These are phyloP conservation scores for Fusarium sororula DNA, from an alignment of 2,329 filamentous ascomycete genomes.

Conservation along the genomic window DNA sequence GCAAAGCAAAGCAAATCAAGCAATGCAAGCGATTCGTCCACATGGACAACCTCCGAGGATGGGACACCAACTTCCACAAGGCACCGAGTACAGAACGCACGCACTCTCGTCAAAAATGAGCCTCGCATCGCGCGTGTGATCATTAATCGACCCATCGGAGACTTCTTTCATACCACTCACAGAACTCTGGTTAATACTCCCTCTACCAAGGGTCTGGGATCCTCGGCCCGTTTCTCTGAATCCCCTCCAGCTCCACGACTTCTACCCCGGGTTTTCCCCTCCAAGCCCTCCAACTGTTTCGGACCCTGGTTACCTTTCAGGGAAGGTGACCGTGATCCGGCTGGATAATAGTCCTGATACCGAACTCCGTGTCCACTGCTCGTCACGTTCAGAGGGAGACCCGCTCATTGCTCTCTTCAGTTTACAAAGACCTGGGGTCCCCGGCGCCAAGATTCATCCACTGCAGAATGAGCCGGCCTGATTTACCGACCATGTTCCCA, in stretches of 20 bases:
- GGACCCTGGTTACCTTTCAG: conserved; percentile 27
- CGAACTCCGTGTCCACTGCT: background rate
- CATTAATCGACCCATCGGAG: conserved; percentile 35
- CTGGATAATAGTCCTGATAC: conserved; percentile 12
- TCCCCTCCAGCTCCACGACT: conserved; percentile 28
- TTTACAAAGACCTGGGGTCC: conserved; percentile 3
- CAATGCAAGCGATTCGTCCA: conserved; percentile 22
- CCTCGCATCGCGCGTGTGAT: conserved; percentile 31
- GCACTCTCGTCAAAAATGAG: conserved; percentile 4
- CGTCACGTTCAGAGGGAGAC: background rate
- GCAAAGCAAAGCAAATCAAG: background rate
- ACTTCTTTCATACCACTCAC: conserved; percentile 28
- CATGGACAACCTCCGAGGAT: conserved; percentile 25
- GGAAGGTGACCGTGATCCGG: conserved; percentile 28
- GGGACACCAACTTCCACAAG: background rate
- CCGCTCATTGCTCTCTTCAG: background rate
- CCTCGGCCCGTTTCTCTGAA: conserved; percentile 39
- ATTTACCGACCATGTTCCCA: conserved; percentile 15
- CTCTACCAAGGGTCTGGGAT: conserved; percentile 36
- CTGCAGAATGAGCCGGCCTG: conserved; percentile 16
- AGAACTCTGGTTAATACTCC: conserved; percentile 26
- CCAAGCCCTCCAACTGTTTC: conserved; percentile 34
- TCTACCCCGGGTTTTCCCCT: conserved; percentile 40
- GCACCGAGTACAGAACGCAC: background rate
- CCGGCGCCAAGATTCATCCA: conserved; percentile 20